Evolutionary conservation across 306 rosid species (phyloP).

Genomic region (Sicyos edulis): DNA sequence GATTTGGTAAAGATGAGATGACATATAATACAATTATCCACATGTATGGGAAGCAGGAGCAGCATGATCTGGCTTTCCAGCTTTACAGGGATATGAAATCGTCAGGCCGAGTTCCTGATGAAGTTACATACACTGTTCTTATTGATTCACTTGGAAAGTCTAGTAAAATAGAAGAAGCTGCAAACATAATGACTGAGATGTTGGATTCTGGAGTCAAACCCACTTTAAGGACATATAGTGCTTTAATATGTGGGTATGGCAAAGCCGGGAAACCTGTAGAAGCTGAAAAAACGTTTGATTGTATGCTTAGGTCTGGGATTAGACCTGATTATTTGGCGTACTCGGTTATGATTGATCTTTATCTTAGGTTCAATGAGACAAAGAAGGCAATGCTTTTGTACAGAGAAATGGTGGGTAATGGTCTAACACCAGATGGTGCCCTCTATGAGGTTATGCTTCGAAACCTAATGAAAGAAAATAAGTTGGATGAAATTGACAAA

Average conservation of each 20-base stretch:
- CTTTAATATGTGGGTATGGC: conserved; percentile 84
- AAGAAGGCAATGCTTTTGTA: conserved; percentile 57
- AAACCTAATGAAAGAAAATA: conserved; percentile 56
- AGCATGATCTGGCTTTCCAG: conserved; percentile 58
- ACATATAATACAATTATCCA: conserved; percentile 84
- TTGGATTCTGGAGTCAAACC: conserved; percentile 81
- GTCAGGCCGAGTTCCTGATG: conserved; percentile 69
- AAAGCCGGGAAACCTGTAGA: conserved; percentile 64
- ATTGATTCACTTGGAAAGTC: conserved; percentile 90
- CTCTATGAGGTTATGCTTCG: conserved; percentile 61
- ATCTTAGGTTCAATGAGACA: conserved; percentile 67
- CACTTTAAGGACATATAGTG: conserved; percentile 75
- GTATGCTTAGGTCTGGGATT: conserved; percentile 76
- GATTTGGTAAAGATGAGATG: conserved; percentile 92
- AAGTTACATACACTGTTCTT: conserved; percentile 72
- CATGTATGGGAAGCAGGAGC: conserved; percentile 87
- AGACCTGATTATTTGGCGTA: conserved; percentile 71
- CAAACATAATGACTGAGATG: conserved; percentile 82
- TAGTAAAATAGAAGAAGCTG: conserved; percentile 67
- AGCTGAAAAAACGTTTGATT: conserved; percentile 69
- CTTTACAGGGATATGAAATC: conserved; percentile 75
- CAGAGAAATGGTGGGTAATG: conserved; percentile 56
- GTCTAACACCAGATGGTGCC: conserved; percentile 56
- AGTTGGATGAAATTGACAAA: conserved; percentile 50
- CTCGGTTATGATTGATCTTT: conserved; percentile 79